Base-by-base conservation (phyloP, 2,329 filamentous ascomycete genomes). In the Colletotrichum coccodes region DNA sequence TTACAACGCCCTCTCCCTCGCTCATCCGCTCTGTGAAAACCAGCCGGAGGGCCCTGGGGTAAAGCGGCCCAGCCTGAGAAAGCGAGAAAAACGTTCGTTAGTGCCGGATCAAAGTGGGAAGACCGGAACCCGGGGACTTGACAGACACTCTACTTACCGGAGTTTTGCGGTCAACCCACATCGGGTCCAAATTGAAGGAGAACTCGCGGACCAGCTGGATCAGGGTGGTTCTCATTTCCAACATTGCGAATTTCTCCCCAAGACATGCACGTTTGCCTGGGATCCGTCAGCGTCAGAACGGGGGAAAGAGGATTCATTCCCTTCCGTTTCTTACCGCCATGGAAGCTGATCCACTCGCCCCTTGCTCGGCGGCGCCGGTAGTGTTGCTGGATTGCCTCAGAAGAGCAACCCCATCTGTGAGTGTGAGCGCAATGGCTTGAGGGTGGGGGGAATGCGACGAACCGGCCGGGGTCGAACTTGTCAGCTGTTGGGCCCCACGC, bases 261-360 rank as follows among this genome's bases (percentile, higher is more conserved):
- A 83, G 71, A 69, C 82, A 83, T 6, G 78, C 78, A 47, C 82
- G 73, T 14, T 75, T 73, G 28, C 56, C 56, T 58, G 12, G 12
- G 12, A 58, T n/a, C 4, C 12, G 56, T 58, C 30, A 58, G n/a
- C 56, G 34, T 5, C 38, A n/a, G 28, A 16, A 36, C 26, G 6
- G 34, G 6, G 28, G 7, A 16, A 30, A 46, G 21, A 46, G 6
- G n/a, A 36, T 46, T 26, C 56, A 47, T n/a, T 23, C 23, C 44
- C 23, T 21, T 36, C 11, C 26, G 6, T 58, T 26, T 34, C 56
- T 46, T 23, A 6, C 80, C 80, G 12, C 81, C 80, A 54, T 83
- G 80, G 66, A 83, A 83, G 26, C 78, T 78, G 63, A 83, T 81
- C 67, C 82, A 82, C 30, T 78, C 76, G 21, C 77, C 80, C 56